A percentile compares a stretch with the other conserved stretches of the same genome.
phyloP scores from a whole-genome alignment of 139 green algal genomes.

The Chlamydomonas sphaeroides region DNA sequence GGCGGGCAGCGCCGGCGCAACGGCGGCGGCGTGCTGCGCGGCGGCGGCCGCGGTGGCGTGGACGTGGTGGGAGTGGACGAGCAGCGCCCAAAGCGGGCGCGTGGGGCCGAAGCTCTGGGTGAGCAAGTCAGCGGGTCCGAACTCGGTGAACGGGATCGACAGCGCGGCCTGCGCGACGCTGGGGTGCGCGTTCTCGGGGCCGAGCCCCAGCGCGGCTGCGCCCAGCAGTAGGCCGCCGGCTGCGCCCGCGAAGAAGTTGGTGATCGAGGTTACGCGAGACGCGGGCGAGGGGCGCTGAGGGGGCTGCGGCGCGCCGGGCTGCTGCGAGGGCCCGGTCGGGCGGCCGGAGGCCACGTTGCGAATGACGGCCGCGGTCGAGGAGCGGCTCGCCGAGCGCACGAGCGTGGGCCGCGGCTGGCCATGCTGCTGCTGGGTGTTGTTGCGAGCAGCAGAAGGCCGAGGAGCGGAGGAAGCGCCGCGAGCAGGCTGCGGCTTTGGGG shows the following conservation, averaged over 20 bases:
- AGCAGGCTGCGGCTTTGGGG: too few relatives aligned
- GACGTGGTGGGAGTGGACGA: conserved; percentile 3
- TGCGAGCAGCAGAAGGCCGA: too few relatives aligned
- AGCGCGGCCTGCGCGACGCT: neutral
- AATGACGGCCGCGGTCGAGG: too few relatives aligned
- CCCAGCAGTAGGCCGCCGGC: neutral
- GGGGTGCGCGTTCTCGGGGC: neutral
- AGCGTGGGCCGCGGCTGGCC: too few relatives aligned
- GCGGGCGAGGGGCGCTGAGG: too few relatives aligned
- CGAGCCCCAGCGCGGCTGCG: neutral
- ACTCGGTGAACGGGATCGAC: neutral
- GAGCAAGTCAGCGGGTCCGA: conserved; percentile 13
- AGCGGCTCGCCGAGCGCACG: too few relatives aligned
- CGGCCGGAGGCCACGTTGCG: neutral
- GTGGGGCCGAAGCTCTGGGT: conserved; percentile 3
- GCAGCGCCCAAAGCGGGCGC: conserved; percentile 5
- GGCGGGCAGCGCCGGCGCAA: too few relatives aligned
- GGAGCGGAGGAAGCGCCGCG: too few relatives aligned
- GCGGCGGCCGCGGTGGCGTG: neutral
- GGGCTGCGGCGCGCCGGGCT: too few relatives aligned
- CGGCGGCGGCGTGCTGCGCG: neutral
- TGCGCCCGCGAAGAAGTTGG: neutral
- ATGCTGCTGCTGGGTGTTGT: too few relatives aligned
- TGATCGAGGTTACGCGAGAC: neutral
- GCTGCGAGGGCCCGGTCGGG: too few relatives aligned